Evolutionary conservation across 2,329 filamentous ascomycete species (phyloP), one percentile per base, ranked within the genome.

Genomic region (Anthostomella pinea): DNA sequence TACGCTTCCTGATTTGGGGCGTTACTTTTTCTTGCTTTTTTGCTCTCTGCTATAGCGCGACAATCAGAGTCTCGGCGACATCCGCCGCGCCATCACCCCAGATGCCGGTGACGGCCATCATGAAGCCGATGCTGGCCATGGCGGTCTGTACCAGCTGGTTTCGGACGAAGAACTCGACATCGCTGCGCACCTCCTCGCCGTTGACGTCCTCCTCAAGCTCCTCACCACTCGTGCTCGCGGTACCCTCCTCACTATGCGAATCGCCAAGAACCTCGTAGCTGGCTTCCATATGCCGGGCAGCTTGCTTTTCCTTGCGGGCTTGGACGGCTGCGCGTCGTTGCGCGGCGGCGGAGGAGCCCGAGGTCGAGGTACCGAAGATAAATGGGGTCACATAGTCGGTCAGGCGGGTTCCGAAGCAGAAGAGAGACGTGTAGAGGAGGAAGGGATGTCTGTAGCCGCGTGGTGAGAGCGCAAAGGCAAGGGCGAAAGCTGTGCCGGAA

Each of bases 401-500:
- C 28, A 77, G 68, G 15, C 74, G 73, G 28, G 85, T 79, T 24
- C 85, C 67, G 24, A 74, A 69, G 27, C 81, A 77, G 39, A 89
- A 74, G 17, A 88, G 65, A 3, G 82, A 81, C 10, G 87, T 88
- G 80, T 93, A 96, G 41, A 96, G 65, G 17, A 96, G 80, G 60
- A 95, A 97, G 0, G 91, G 91, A 60, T 97, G 91, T 58, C 85
- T 81, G 51, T 78, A 74, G 38, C 81, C 76, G 17, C 79, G 74
- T 0, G 89, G 85, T 3, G 89, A 91, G 48, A 94, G 69, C 28
- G 75, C 62, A 64, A 84, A 96, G 45, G 89, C 87, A 48, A 91
- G 75, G 51, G 87, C 68, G 55, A 96, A 81, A 19, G 86, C 80
- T 34, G 77, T 69, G 35, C 80, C 77, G 34, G 87, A 81, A 51